Evolutionary conservation across 179 eudicot species (phyloP).

Genomic region (Silene coronaria): DNA sequence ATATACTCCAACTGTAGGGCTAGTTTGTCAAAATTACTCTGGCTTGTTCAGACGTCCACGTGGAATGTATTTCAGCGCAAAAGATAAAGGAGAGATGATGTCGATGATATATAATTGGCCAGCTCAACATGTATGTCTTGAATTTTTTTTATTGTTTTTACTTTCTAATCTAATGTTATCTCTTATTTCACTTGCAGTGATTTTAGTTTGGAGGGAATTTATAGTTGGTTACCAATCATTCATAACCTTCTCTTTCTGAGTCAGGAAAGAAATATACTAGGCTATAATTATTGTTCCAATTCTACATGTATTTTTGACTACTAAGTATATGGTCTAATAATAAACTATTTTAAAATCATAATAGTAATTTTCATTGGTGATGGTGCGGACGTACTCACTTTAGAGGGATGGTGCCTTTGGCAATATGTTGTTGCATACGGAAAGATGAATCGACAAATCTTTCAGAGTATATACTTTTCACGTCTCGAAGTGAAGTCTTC

Average conservation of each 20-base stretch:
- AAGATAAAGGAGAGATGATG: slow-evolving; percentile 99
- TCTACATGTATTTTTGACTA: not conserved
- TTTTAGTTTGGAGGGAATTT: slow-evolving; percentile 2
- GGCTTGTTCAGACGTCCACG: slow-evolving; percentile 99
- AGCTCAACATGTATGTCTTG: slow-evolving; percentile 51
- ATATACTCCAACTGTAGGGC: slow-evolving; percentile 98
- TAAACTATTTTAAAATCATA: too few relatives aligned
- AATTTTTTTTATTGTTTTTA: not conserved
- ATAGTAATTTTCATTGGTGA: not conserved
- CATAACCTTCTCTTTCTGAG: not conserved
- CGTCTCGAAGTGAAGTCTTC: not conserved
- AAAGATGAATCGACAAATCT: not conserved
- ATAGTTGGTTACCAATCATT: not conserved
- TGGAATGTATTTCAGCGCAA: slow-evolving; percentile 98
- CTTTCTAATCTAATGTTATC: not conserved
- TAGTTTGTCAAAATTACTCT: slow-evolving; percentile 97
- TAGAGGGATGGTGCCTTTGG: not conserved
- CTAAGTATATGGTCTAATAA: not conserved
- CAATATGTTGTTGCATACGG: not conserved
- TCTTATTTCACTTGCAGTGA: not conserved
- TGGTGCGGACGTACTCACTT: not conserved
- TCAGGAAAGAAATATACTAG: not conserved
- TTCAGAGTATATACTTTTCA: not conserved
- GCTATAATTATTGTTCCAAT: not conserved
- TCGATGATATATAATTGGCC: slow-evolving; percentile 99